Percentiles rank a stretch among this genome's conserved stretches.
phyloP scores from a whole-genome alignment of 1,139 yeast species.

The Hyphopichia pseudoburtonii region DNA sequence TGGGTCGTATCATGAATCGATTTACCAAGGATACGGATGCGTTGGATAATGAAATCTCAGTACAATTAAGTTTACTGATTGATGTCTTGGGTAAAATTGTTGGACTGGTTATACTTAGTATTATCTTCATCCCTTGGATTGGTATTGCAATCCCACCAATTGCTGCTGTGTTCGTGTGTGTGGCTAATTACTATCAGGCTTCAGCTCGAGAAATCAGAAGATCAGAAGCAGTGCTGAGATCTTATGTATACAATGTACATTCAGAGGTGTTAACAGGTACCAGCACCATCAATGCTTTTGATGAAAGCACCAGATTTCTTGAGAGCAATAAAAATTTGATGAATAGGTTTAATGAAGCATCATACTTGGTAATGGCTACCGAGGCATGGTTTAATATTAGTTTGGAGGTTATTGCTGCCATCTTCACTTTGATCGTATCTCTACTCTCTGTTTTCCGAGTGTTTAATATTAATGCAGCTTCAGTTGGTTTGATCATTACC shows the following conservation, averaged over 20 bases:
- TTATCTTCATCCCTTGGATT: constrained; percentile 33
- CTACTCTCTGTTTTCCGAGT: constrained; percentile 24
- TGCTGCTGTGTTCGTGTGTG: constrained; percentile 12
- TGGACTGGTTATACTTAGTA: constrained; percentile 27
- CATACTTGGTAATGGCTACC: constrained; percentile 22
- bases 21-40: constrained; percentile 39
- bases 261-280: constrained; percentile 26
- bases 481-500: constrained; percentile 27
- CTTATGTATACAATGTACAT: constrained; percentile 19
- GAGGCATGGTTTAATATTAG: constrained; percentile 29
- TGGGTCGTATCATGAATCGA: constrained; percentile 41
- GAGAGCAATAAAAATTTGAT: constrained; percentile 18
- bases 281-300: constrained; percentile 25
- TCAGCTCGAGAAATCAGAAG: constrained; percentile 20
- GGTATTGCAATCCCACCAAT: constrained; percentile 20
- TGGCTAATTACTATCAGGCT: constrained; percentile 19
- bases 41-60: constrained; percentile 30
- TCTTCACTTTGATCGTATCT: constrained; percentile 21
- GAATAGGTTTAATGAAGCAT: constrained; percentile 27
- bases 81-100: constrained; percentile 24
- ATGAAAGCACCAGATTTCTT: constrained; percentile 17
- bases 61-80: constrained; percentile 24
- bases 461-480: constrained; percentile 24
- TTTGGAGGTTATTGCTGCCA: constrained; percentile 22
- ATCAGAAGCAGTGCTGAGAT: constrained; percentile 20